A percentile compares a stretch with the other conserved stretches of the same genome.
Conservation (phyloP, 164 flowering plant genomes). For the Stephania cephalantha region DNA sequence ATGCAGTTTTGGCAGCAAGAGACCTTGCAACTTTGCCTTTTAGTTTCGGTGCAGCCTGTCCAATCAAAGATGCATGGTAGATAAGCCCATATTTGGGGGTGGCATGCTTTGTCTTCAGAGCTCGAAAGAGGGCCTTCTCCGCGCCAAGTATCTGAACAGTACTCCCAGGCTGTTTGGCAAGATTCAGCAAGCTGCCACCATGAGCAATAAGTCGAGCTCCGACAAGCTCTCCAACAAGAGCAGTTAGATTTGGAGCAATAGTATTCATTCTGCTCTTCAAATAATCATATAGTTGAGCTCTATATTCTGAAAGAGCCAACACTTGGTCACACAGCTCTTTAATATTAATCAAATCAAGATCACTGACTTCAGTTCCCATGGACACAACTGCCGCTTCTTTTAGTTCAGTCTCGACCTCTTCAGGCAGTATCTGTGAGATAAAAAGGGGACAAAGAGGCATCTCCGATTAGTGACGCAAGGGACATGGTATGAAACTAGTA, state of each 20-base stretch:
- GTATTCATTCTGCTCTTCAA: conserved; percentile 82
- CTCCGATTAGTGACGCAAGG: not conserved
- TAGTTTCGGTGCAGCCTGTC: conserved; percentile 84
- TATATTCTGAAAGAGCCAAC: conserved; percentile 75
- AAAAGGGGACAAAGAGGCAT: not conserved
- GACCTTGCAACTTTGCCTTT: conserved; percentile 91
- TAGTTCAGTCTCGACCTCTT: conserved; percentile 69
- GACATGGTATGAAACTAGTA: not conserved
- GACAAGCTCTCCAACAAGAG: conserved; percentile 91
- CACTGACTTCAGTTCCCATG: conserved; percentile 95
- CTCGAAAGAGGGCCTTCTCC: conserved; percentile 94
- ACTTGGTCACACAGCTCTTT: conserved; percentile 85
- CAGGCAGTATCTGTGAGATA: conserved; percentile 47
- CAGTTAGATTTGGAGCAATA: conserved; percentile 86
- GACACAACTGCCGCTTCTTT: conserved; percentile 84
- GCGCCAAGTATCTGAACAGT: conserved; percentile 96
- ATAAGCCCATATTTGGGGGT: conserved; percentile 97
- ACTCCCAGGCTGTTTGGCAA: conserved; percentile 94
- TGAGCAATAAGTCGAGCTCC: conserved; percentile 95
- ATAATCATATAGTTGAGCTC: conserved; percentile 85
- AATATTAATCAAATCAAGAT: conserved; percentile 76
- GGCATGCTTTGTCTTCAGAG: conserved; percentile 86
- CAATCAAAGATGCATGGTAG: conserved; percentile 91
- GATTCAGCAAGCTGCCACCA: conserved; percentile 89
- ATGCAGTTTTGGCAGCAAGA: conserved; percentile 83